Conservation (phyloP, 2,329 filamentous ascomycete genomes). For the Lachnellula hyalina region DNA sequence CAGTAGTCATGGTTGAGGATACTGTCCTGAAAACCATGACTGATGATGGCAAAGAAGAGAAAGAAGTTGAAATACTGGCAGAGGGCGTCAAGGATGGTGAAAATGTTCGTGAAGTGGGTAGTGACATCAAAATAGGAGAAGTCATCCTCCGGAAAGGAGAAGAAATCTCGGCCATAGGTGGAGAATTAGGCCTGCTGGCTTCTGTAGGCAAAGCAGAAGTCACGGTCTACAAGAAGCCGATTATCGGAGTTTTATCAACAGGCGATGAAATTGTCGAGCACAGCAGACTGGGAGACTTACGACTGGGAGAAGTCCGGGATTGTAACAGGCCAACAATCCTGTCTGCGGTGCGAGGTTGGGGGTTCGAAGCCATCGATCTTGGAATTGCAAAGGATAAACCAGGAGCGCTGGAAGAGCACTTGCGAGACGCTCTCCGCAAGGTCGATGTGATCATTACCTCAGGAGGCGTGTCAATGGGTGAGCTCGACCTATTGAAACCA, state of each 20-base stretch:
- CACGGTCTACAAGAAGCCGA: slow-evolving; percentile 66
- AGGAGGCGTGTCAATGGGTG: slow-evolving; percentile 95
- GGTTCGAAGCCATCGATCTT: slow-evolving; percentile 76
- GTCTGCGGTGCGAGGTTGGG: slow-evolving; percentile 67
- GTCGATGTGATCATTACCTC: slow-evolving; percentile 86
- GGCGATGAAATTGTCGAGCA: slow-evolving; percentile 90
- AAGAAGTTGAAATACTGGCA: slow-evolving; percentile 79
- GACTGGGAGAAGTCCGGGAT: slow-evolving; percentile 82
- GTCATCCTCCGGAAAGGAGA: slow-evolving; percentile 72
- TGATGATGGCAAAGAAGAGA: slow-evolving; percentile 77
- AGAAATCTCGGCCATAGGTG: slow-evolving; percentile 78
- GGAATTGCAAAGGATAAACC: slow-evolving; percentile 76
- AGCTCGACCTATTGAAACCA: slow-evolving; percentile 92
- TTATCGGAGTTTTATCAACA: slow-evolving; percentile 84
- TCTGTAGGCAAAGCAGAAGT: slow-evolving; percentile 73
- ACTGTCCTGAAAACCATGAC: slow-evolving; percentile 72
- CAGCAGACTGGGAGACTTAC: slow-evolving; percentile 54
- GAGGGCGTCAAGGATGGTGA: slow-evolving; percentile 70
- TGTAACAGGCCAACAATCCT: slow-evolving; percentile 87
- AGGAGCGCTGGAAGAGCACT: slow-evolving; percentile 66
- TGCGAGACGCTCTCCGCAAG: slow-evolving; percentile 67
- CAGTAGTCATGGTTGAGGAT: slow-evolving; percentile 96
- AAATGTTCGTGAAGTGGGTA: slow-evolving; percentile 87
- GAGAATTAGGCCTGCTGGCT: slow-evolving; percentile 85
- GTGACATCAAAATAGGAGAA: slow-evolving; percentile 68